Base-by-base conservation (phyloP, 352 stramenopile species). In the Pythium volutum region DNA sequence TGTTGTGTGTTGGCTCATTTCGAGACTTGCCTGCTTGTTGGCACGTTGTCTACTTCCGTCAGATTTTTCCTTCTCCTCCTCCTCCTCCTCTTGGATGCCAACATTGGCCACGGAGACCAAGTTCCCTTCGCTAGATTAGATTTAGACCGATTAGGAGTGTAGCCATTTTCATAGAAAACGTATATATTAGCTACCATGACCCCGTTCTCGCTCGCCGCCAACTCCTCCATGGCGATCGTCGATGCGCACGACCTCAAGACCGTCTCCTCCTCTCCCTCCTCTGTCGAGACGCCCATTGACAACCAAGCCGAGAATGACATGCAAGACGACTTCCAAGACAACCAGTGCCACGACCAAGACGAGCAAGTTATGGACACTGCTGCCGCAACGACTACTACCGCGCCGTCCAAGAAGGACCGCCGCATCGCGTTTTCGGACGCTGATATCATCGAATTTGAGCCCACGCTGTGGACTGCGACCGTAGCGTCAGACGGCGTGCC, bases 391-490 rank as follows among this genome's bases (percentile, higher is more conserved):
- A 43, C 53, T 23, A 39, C 51, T 5, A 22, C 46, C 27, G 25
- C 26, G 34, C 49, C 43, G 20, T 73, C 54, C 60, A 66, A 69
- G 38, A 81, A 81, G 60, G 45, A 59, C 39, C 52, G 52, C 38
- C 60, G 70, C 59, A 78, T 91, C 48, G 67, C 66, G 18, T 93
- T 93, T 55, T 68, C 84, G 16, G 57, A 70, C 16, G 80, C 77
- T 6, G 78, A 93, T 29, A 69, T 93, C 12, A 69, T 91, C 27
- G 84, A 93, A 73, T 93, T 93, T 42, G 84, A 93, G 56, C 84
- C 84, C 27, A 90, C 84, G 18, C 77, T 87, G 67, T 91, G 79
- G 78, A 91, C 81, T n/a, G 82, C 80, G 45, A 88, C 79, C 4
- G 79, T 91, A 25, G 75, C 84, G 10, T 93, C 84, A 2, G 82